Percentiles rank a stretch among this genome's conserved stretches.
Conservation (phyloP, 2,329 filamentous ascomycete species). For the Colletotrichum musicola region DNA sequence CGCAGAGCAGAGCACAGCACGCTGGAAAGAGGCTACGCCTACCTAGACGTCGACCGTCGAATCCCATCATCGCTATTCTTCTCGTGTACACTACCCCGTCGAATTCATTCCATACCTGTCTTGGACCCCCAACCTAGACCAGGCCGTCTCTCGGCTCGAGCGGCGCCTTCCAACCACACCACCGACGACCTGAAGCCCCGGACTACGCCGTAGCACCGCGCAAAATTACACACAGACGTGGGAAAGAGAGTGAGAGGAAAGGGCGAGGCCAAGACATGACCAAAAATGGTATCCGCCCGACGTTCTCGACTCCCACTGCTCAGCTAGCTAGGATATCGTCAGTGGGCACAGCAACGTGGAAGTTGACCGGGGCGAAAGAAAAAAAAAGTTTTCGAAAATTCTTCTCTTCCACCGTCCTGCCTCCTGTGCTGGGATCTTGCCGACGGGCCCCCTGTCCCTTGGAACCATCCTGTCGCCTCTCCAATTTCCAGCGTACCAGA, state of each 20-base stretch:
- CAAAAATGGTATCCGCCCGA: slow-evolving; percentile 5
- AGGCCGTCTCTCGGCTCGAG: slow-evolving; percentile 25
- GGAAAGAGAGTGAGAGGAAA: neutral
- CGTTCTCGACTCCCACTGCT: neutral
- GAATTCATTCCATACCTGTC: slow-evolving; percentile 24
- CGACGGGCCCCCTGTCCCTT: slow-evolving; percentile 21
- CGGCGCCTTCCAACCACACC: slow-evolving; percentile 16
- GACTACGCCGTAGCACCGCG: slow-evolving; percentile 1
- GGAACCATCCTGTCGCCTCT: slow-evolving; percentile 22
- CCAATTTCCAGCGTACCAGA: slow-evolving; percentile 26
- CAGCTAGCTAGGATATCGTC: neutral
- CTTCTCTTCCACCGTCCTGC: slow-evolving; percentile 7
- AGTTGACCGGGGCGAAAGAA: slow-evolving; percentile 20
- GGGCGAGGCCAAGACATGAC: slow-evolving; percentile 6
- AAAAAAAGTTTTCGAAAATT: slow-evolving; percentile 27
- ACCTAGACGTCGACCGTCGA: too few species aligned
- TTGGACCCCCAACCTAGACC: slow-evolving; percentile 30
- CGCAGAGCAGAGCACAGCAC: too few species aligned
- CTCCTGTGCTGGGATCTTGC: slow-evolving; percentile 28
- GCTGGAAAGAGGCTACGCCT: too few species aligned
- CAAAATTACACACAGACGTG: neutral
- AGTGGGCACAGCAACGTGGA: slow-evolving; percentile 32
- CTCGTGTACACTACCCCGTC: too few species aligned
- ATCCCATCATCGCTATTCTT: too few species aligned
- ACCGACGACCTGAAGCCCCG: slow-evolving; percentile 18